phyloP scores from a whole-genome alignment of 75 land plant genomes.

The Selaginella moellendorffii region DNA sequence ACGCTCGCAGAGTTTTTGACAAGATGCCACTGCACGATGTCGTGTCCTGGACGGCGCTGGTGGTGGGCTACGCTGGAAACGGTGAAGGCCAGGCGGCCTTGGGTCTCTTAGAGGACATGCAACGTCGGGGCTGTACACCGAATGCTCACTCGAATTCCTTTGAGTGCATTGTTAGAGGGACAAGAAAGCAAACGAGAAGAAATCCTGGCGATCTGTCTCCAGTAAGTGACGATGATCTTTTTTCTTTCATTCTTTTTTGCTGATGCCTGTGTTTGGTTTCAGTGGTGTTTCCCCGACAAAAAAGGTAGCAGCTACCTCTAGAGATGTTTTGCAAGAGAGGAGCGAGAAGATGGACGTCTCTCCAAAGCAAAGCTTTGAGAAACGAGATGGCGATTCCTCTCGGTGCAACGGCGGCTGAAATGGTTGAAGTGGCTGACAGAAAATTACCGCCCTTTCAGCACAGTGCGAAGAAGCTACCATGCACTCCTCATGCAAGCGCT shows the following conservation, averaged over 20 bases:
- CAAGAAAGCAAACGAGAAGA: neutral
- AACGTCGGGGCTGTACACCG: slow-evolving; percentile 7
- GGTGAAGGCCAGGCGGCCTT: neutral
- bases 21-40: no score
- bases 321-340: slow-evolving; percentile 16
- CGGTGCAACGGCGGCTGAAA: neutral
- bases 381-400: no score
- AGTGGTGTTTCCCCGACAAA: slow-evolving; percentile 20
- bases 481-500: neutral
- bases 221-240: neutral
- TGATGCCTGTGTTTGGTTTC: neutral
- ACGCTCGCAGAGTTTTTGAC: no score
- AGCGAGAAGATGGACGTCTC: no score
- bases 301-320: slow-evolving; percentile 1
- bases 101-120: slow-evolving; percentile 4
- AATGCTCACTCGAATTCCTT: no score
- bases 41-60: no score
- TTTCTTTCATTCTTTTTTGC: neutral
- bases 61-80: neutral
- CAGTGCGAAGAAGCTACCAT: neutral
- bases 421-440: neutral
- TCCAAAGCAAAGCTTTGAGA: no score
- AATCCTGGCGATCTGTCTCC: slow-evolving; percentile 58
- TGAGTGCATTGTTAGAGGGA: no score
- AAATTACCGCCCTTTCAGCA: neutral